Percentiles rank a stretch among this genome's conserved stretches.
These are phyloP conservation scores for Begonia fuchsioides DNA, from an alignment of 306 rosid genomes.

Conservation along the genomic window DNA sequence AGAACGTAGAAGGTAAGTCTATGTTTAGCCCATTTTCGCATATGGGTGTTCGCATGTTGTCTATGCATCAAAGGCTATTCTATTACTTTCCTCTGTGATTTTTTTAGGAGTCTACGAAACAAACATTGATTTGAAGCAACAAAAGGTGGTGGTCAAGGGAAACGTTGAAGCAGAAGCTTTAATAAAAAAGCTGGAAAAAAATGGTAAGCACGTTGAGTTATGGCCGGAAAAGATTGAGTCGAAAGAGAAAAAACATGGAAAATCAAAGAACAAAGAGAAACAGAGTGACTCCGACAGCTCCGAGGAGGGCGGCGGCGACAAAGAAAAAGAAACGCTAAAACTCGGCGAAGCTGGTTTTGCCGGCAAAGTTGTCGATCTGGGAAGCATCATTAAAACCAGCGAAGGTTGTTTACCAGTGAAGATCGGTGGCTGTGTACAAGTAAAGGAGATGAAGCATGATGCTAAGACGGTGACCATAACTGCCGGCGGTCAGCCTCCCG, in stretches of 20 bases:
- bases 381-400: conserved; percentile 1
- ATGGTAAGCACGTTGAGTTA: conserved; percentile 54
- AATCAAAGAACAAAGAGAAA: conserved; percentile 24
- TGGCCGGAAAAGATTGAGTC: conserved; percentile 42
- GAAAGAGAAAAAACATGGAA: conserved; percentile 24
- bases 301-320: conserved; percentile 23
- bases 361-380: conserved; percentile 7
- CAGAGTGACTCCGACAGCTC: conserved; percentile 24
- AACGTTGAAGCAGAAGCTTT: conserved; percentile 34
- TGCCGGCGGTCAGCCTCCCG: conserved; percentile 21
- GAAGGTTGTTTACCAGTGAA: conserved; percentile 16
- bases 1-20: conserved; percentile 53
- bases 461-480: conserved; percentile 18
- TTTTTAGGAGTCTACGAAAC: conserved; percentile 48
- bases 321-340: conserved; percentile 17
- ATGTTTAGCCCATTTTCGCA: no score
- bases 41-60: no score
- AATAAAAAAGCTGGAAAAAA: conserved; percentile 32
- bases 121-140: conserved; percentile 47
- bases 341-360: conserved; percentile 11
- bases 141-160: conserved; percentile 45
- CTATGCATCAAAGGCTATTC: neutral
- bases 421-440: conserved; percentile 5
- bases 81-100: neutral
- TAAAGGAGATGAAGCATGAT: conserved; percentile 23